Evolutionary conservation across 257 asterid genomes (phyloP), one percentile per base, ranked within the genome.

Genomic region (Echium plantagineum): DNA sequence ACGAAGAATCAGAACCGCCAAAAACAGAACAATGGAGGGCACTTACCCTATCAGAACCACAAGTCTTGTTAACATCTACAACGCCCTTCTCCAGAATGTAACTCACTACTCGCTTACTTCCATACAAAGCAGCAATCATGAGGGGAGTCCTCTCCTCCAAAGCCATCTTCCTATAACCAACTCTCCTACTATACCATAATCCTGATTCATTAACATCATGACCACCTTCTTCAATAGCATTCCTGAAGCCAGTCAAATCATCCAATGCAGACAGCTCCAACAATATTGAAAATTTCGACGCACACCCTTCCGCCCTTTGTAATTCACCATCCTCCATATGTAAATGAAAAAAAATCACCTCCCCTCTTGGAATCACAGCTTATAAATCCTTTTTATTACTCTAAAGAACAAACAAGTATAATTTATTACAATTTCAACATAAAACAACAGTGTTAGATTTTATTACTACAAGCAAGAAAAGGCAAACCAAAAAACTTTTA

Each of bases 21-120:
- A 63, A 51, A 32, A 73, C 73, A 4, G 79, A 79, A 3, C 82
- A 77, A 66, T 77, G 82, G 52, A 77, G 77, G 2, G 82, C 74
- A 19, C 79, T 77, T 57, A 76, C 77, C 21, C 66, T 63, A 62
- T 77, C 82, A 31, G 79, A 77, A 21, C 77, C 74, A 55, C 72
- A 73, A 54, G 77, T 66, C 55, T 57, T 54, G 21, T 73, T 77
- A 55, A 77, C 72, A 70, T 77, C 77, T 18, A 64, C 24, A 48
- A 63, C 69, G 10, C 63, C 74, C 21, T 74, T 64, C 17, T 70
- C 70, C 22, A 77, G 76, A 15, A 77, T 67, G 58, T 77, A 77
- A 38, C 7, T 71, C 31, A 77, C 15, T 32, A 77, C 68, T 56
- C 30, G 60, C 58, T 77, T 77, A 76, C 79, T 67, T 16, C 79